These are phyloP conservation scores for Striga asiatica DNA, from an alignment of 257 asterid genomes.

Conservation along the genomic window DNA sequence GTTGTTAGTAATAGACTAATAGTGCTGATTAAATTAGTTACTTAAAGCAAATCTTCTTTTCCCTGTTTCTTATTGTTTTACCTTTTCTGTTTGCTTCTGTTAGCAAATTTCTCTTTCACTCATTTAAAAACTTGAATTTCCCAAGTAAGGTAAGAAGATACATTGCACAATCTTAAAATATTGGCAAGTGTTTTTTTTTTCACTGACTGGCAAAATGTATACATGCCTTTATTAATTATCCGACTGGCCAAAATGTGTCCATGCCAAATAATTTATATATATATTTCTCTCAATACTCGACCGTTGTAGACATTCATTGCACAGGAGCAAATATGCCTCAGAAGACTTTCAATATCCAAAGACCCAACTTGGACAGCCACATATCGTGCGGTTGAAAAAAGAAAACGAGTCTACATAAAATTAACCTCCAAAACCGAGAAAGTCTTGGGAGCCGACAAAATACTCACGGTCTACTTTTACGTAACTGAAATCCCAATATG, in stretches of 20 bases:
- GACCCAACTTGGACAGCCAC: constrained; percentile 54
- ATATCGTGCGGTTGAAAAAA: constrained; percentile 43
- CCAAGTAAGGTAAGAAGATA: too few relatives aligned
- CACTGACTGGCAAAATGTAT: too few relatives aligned
- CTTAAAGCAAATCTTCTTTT: too few relatives aligned
- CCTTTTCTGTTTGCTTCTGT: neutral
- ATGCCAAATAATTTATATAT: neutral
- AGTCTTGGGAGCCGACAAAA: constrained; percentile 43
- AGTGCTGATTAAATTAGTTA: neutral
- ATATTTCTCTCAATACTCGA: constrained; percentile 15
- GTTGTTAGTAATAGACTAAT: constrained; percentile 4
- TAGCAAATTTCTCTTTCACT: neutral
- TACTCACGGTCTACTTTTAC: constrained; percentile 50
- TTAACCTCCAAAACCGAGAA: constrained; percentile 46
- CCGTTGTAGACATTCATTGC: constrained; percentile 87
- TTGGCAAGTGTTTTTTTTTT: too few relatives aligned
- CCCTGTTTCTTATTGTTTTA: neutral
- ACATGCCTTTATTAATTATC: neutral
- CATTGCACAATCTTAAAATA: too few relatives aligned
- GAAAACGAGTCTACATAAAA: constrained; percentile 55
- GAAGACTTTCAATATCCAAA: constrained; percentile 64
- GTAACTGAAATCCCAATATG: constrained; percentile 70
- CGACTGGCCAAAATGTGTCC: neutral
- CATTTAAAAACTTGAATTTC: neutral
- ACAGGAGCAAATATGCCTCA: constrained; percentile 80